These are phyloP conservation scores for Aureobasidium sp. DNA, from an alignment of 2,329 filamentous ascomycete genomes.

Conservation along the genomic window DNA sequence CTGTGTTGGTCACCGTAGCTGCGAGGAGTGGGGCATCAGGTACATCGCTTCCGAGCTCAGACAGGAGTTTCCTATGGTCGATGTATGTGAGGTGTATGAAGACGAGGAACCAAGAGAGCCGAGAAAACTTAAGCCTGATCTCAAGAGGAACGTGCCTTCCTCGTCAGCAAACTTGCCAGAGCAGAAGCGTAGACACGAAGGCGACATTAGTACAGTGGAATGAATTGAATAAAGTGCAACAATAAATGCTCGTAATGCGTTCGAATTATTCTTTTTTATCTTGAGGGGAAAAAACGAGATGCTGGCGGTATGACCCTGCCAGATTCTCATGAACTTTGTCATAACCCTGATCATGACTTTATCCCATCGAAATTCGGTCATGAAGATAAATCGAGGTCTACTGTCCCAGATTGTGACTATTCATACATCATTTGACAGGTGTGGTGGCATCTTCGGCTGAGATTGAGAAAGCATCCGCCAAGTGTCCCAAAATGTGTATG, in stretches of 20 bases:
- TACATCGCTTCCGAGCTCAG: conserved; percentile 28
- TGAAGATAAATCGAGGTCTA: no score
- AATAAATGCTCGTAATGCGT: no score
- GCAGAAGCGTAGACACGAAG: conserved; percentile 1
- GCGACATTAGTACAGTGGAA: not conserved
- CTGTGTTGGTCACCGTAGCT: conserved; percentile 34
- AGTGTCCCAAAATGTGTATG: no score
- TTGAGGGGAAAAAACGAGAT: not conserved
- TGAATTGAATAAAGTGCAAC: no score
- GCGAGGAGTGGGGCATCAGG: conserved; percentile 36
- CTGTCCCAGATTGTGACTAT: no score
- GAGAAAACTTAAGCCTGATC: not conserved
- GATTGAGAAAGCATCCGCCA: no score
- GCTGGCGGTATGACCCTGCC: not conserved
- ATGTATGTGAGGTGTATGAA: conserved; percentile 32
- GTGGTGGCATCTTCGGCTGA: no score
- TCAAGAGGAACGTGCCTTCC: conserved; percentile 3
- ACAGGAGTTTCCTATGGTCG: conserved; percentile 26
- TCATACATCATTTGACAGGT: no score
- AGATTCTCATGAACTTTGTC: no score
- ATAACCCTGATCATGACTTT: not conserved
- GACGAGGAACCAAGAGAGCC: conserved; percentile 24
- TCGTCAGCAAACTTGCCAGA: not conserved
- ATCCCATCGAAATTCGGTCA: no score
- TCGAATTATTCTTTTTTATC: not conserved